Percentiles rank a stretch among this genome's conserved stretches.
Evolutionary conservation across 2,329 filamentous ascomycete species (phyloP).

Genomic region (Colletotrichum kahawae): DNA sequence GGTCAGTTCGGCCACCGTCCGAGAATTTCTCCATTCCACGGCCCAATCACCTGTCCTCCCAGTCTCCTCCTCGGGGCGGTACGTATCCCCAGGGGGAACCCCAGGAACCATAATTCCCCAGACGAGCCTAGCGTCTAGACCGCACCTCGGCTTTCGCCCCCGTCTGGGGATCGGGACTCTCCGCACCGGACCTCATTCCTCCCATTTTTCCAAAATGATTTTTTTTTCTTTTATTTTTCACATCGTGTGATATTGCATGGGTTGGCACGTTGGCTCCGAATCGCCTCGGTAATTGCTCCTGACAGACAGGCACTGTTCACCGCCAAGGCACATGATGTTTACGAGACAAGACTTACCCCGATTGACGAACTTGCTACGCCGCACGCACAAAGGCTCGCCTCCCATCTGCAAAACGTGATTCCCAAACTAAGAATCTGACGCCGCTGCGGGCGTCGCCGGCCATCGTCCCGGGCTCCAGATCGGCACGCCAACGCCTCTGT

Average conservation of each 20-base stretch:
- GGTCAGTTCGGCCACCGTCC: constrained; percentile 17
- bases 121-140: constrained; percentile 6
- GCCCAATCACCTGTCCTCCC: background rate
- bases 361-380: background rate
- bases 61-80: background rate
- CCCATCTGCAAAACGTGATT: background rate
- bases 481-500: background rate
- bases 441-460: background rate
- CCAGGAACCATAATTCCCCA: constrained; percentile 15
- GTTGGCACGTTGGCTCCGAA: background rate
- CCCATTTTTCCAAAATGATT: background rate
- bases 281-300: background rate
- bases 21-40: constrained; percentile 10
- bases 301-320: background rate
- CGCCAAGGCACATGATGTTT: accelerated
- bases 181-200: background rate
- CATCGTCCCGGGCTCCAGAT: background rate
- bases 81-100: background rate
- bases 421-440: background rate
- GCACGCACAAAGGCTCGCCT: background rate
- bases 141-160: constrained; percentile 15
- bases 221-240: background rate
- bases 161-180: constrained; percentile 17
- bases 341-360: background rate
- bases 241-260: background rate